Evolutionary conservation across 2,329 filamentous ascomycete species (phyloP).

Genomic region (Pseudocercospora eumusae): DNA sequence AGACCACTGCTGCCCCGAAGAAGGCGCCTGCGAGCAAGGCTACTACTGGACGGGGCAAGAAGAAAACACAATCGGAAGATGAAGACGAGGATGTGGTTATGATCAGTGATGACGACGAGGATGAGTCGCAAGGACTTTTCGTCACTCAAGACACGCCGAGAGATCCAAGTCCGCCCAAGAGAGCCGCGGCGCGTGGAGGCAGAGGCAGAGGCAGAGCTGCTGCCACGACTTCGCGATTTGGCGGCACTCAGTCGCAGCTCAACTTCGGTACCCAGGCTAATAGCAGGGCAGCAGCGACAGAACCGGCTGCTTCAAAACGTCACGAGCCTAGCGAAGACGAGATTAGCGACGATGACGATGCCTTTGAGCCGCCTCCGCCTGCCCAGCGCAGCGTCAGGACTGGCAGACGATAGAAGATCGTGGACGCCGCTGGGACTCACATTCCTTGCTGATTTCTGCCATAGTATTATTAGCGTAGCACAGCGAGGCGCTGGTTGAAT

Average conservation of each 20-base stretch:
- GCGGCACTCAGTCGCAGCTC: slow-evolving; percentile 28
- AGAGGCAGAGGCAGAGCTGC: slow-evolving; percentile 24
- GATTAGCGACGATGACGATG: slow-evolving; percentile 44
- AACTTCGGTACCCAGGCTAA: slow-evolving; percentile 28
- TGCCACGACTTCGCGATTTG: slow-evolving; percentile 14
- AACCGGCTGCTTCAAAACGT: slow-evolving; percentile 30
- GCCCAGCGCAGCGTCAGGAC: slow-evolving; percentile 25
- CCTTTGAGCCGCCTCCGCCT: slow-evolving; percentile 41
- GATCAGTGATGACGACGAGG: slow-evolving; percentile 49
- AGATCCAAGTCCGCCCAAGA: slow-evolving; percentile 30
- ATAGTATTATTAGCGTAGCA: slow-evolving; percentile 16
- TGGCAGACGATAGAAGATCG: slow-evolving; percentile 19
- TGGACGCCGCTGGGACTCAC: not conserved
- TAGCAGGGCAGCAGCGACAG: slow-evolving; percentile 20
- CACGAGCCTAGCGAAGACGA: slow-evolving; percentile 45
- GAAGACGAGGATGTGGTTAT: slow-evolving; percentile 47
- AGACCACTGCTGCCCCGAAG: slow-evolving; percentile 43
- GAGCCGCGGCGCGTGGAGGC: slow-evolving; percentile 26
- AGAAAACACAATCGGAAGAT: slow-evolving; percentile 48
- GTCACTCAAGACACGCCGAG: slow-evolving; percentile 37
- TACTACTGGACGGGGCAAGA: slow-evolving; percentile 43
- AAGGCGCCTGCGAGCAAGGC: slow-evolving; percentile 42
- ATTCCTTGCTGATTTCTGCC: not conserved
- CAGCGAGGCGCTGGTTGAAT: slow-evolving; percentile 16
- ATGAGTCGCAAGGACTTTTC: slow-evolving; percentile 51